Percentiles rank a stretch among this genome's conserved stretches.
Conservation (phyloP, 495 filamentous ascomycete species). For the Niebla homalea region DNA sequence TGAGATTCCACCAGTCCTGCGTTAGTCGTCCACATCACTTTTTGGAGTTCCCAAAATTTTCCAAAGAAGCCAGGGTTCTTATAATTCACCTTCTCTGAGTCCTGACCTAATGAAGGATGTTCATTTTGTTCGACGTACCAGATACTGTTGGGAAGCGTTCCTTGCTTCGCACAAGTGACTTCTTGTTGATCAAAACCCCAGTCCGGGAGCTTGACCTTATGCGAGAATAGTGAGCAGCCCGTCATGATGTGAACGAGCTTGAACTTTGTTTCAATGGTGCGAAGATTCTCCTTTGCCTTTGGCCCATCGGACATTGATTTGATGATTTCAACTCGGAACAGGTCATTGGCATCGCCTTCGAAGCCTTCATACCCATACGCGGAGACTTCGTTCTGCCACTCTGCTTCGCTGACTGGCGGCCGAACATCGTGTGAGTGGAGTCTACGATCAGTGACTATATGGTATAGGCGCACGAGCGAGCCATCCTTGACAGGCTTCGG, state of each 20-base stretch:
- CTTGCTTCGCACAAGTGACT: conserved; percentile 89
- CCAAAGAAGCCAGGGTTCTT: conserved; percentile 88
- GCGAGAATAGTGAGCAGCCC: conserved; percentile 89
- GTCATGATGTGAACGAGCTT: conserved; percentile 92
- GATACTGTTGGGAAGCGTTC: conserved; percentile 85
- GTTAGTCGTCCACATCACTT: conserved; percentile 98
- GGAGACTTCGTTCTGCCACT: conserved; percentile 97
- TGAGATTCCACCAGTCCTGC: conserved; percentile 93
- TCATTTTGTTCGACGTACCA: conserved; percentile 91
- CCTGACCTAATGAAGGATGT: conserved; percentile 58
- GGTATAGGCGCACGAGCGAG: conserved; percentile 67
- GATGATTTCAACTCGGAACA: conserved; percentile 89
- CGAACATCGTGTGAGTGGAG: conserved; percentile 95
- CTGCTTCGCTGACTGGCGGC: conserved; percentile 92
- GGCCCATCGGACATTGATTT: conserved; percentile 74
- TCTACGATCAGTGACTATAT: conserved; percentile 66
- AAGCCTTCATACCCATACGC: conserved; percentile 98
- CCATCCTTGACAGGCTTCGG: conserved; percentile 67
- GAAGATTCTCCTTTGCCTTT: conserved; percentile 67
- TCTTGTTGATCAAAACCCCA: conserved; percentile 98
- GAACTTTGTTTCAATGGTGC: conserved; percentile 96
- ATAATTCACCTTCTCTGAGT: conserved; percentile 90
- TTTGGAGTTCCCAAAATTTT: conserved; percentile 98
- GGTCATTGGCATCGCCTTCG: conserved; percentile 88
- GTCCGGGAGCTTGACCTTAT: conserved; percentile 95